Percentiles rank a stretch among this genome's conserved stretches.
Evolutionary conservation across 2,329 filamentous ascomycete species (phyloP).

Genomic region (Fusarium stilboides): DNA sequence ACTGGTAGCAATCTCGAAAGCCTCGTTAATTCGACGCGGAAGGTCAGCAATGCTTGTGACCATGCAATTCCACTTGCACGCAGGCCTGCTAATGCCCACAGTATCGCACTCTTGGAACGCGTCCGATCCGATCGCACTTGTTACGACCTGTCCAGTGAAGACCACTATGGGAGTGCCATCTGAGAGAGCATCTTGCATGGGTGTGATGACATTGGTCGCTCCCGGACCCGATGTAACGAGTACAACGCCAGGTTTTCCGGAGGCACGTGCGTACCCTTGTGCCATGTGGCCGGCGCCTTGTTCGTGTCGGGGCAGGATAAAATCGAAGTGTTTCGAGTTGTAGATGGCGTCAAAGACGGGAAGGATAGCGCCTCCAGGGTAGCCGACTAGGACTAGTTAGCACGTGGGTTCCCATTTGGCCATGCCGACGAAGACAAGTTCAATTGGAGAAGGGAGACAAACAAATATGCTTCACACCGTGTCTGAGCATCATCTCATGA

Average conservation of each 20-base stretch:
- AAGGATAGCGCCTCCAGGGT: no score
- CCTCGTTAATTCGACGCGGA: slow-evolving; percentile 94
- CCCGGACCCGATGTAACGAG: no score
- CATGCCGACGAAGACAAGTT: slow-evolving; percentile 92
- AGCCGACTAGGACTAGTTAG: slow-evolving; percentile 60
- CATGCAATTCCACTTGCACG: slow-evolving; percentile 99
- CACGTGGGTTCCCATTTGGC: slow-evolving; percentile 72
- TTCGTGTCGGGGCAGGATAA: no score
- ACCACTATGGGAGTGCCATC: slow-evolving; percentile 81
- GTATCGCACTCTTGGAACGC: neutral
- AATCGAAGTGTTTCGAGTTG: no score
- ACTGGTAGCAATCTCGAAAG: slow-evolving; percentile 96
- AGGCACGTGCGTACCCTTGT: slow-evolving; percentile 87
- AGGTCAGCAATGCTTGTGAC: slow-evolving; percentile 95
- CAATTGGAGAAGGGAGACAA: slow-evolving; percentile 80
- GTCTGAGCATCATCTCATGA: no score
- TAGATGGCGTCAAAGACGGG: no score
- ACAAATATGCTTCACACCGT: no score
- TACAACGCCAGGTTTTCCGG: no score
- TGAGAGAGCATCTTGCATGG: slow-evolving; percentile 84
- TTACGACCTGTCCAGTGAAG: slow-evolving; percentile 89
- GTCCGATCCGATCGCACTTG: slow-evolving; percentile 65
- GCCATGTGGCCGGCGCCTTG: no score
- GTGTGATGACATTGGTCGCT: no score
- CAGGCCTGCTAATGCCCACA: slow-evolving; percentile 48